Base-by-base conservation (phyloP, 1,284 basidiomycete species). In the Puccinia horiana region DNA sequence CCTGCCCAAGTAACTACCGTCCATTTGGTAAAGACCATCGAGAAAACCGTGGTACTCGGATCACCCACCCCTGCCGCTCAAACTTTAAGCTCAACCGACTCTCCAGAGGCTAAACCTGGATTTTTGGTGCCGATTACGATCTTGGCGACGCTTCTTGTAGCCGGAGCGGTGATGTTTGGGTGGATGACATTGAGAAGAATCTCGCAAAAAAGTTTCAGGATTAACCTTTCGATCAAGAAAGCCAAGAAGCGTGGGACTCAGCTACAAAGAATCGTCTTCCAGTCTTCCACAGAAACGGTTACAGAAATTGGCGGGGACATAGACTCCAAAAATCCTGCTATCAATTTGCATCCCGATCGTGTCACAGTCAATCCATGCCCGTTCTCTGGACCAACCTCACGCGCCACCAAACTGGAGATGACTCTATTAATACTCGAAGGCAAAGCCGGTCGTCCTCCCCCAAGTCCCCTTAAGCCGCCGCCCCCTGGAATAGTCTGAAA, bases 391-490 rank as follows among this genome's bases (percentile, higher is more conserved):
- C 42, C 26, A 4, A 26, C 16, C 49, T 26, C 2, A 11, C 35
- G 69, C n/a, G 37, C 20, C 42, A 18, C 47, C 12, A 49, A 49
- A 14, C 37, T 37, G 3, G 42, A 49, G 37, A 70, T 47, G 69
- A 70, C 69, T 49, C 69, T 47, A 16, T 49, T 70, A 8, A 70
- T 70, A 42, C 69, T 70, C n/a, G 69, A 70, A 18, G 69, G 69
- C 2, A 70, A 49, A 47, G 40, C n/a, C 16, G 3, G 14, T 1
- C 69, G 42, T 70, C 69, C 69, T 44, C 69, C 69, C 20, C 47
- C 69, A 1, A 49, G 47, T 26, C 69, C 69, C 5, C 49, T 70
- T n/a, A 47, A 12, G 69, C 69, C 69, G 26, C 37, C 35, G 9
- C 69, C 69, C 0, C 69, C 69, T 49, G 47, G 69, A 49, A 47